phyloP scores from a whole-genome alignment of 129 eudicot species.

The Chrysanthemum seticuspe region DNA sequence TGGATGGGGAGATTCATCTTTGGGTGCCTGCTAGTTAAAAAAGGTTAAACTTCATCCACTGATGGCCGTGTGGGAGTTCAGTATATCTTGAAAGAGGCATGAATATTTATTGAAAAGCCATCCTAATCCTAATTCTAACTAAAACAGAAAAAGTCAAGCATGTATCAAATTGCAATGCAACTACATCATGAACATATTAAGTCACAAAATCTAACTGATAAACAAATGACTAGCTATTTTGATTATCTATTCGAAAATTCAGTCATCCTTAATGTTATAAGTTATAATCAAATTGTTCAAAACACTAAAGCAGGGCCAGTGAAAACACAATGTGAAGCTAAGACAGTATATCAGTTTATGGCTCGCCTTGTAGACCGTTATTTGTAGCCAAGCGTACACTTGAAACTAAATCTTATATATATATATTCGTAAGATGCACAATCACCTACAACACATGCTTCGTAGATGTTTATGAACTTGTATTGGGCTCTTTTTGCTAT shows the following conservation, averaged over 20 bases:
- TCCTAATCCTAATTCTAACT: no score
- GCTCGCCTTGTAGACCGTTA: no score
- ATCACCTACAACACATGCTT: constrained; percentile 11
- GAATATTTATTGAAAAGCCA: no score
- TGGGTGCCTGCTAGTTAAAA: not conserved
- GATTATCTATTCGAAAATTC: not conserved
- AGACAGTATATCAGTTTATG: no score
- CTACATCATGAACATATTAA: not conserved
- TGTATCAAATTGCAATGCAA: not conserved
- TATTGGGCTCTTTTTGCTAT: not conserved
- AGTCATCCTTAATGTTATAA: no score
- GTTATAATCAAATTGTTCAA: no score
- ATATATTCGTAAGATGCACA: not conserved
- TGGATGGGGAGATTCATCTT: not conserved
- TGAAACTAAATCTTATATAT: no score
- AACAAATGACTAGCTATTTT: not conserved
- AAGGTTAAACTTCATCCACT: constrained; percentile 3
- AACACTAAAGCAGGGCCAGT: no score
- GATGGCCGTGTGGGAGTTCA: constrained; percentile 3
- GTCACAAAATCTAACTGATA: constrained; percentile 5
- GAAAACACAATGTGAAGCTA: no score
- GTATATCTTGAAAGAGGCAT: no score
- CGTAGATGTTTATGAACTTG: not conserved
- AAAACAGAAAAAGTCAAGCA: no score
- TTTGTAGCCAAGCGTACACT: no score